These are phyloP conservation scores for Didymella pinodella DNA, from an alignment of 2,329 filamentous ascomycete species.

Conservation along the genomic window DNA sequence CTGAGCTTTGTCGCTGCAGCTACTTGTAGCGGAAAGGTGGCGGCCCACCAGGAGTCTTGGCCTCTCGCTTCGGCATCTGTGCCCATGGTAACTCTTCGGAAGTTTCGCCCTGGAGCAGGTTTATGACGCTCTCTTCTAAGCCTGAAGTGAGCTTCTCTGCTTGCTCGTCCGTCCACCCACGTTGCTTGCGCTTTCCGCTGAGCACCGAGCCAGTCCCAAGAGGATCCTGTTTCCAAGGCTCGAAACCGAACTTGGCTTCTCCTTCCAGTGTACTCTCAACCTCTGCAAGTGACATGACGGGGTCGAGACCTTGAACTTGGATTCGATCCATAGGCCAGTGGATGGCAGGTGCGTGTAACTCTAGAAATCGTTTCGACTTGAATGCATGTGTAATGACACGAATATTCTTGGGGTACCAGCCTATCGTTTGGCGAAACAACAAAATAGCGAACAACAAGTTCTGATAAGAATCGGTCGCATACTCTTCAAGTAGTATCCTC, in stretches of 20 bases:
- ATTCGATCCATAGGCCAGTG: constrained; percentile 53
- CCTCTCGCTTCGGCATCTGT: constrained; percentile 8
- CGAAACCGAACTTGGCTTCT: constrained; percentile 50
- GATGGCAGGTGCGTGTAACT: constrained; percentile 53
- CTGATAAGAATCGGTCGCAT: constrained; percentile 84
- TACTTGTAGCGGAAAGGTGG: constrained; percentile 18
- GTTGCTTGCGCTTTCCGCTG: constrained; percentile 49
- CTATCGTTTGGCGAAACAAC: constrained; percentile 54
- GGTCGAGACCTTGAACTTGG: constrained; percentile 56
- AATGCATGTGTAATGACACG: constrained; percentile 59
- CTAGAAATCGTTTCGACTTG: constrained; percentile 55
- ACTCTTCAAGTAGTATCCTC: constrained; percentile 68
- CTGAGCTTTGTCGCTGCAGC: constrained; percentile 6
- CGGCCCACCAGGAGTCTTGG: constrained; percentile 2
- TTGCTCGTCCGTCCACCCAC: constrained; percentile 50
- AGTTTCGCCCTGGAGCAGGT: constrained; percentile 35
- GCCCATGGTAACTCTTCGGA: constrained; percentile 40
- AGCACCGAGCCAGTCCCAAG: constrained; percentile 50
- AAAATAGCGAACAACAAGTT: constrained; percentile 82
- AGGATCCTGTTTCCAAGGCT: constrained; percentile 51
- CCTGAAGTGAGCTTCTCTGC: constrained; percentile 30
- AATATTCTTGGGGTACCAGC: constrained; percentile 52
- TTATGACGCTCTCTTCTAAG: constrained; percentile 41
- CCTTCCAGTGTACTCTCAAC: constrained; percentile 47
- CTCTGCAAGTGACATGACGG: constrained; percentile 51